Percentiles rank a stretch among this genome's conserved stretches.
Conservation (phyloP, 2,329 filamentous ascomycete genomes). For the Chrysosporium keratinophilum region DNA sequence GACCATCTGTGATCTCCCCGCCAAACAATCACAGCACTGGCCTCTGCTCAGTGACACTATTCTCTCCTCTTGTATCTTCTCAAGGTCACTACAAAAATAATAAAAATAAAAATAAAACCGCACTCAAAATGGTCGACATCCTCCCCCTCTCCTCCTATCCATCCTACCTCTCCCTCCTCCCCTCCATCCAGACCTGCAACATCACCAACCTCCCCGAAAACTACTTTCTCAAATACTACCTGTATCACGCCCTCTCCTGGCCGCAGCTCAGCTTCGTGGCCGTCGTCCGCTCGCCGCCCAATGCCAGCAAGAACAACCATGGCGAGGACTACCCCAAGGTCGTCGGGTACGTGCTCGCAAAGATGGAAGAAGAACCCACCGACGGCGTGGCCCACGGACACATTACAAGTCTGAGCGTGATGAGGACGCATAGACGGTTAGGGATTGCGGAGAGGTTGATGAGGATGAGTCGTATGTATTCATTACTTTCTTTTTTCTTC, state of each 20-base stretch:
- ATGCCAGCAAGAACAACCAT: constrained; percentile 59
- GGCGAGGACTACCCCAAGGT: constrained; percentile 75
- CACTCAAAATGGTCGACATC: constrained; percentile 39
- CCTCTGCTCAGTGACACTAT: no score
- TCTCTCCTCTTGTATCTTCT: no score
- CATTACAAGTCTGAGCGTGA: constrained; percentile 89
- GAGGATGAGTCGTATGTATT: constrained; percentile 85
- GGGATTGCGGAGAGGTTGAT: constrained; percentile 96
- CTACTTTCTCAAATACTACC: constrained; percentile 99
- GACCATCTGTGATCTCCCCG: not conserved
- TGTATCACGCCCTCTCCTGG: constrained; percentile 98
- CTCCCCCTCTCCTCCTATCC: constrained; percentile 38
- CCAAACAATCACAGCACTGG: not conserved
- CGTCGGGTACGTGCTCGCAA: constrained; percentile 96
- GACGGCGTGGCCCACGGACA: constrained; percentile 90
- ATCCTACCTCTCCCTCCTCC: constrained; percentile 71
- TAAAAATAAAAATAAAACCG: not conserved
- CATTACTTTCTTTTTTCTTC: not conserved
- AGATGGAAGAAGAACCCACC: constrained; percentile 96
- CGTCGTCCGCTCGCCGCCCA: constrained; percentile 74
- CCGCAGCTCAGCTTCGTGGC: constrained; percentile 94
- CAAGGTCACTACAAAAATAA: no score
- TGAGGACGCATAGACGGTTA: constrained; percentile 84
- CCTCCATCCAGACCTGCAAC: constrained; percentile 88
- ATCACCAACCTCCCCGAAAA: constrained; percentile 98